Conservation (phyloP, 495 filamentous ascomycete genomes). For the Rostrohypoxylon terebratum region DNA sequence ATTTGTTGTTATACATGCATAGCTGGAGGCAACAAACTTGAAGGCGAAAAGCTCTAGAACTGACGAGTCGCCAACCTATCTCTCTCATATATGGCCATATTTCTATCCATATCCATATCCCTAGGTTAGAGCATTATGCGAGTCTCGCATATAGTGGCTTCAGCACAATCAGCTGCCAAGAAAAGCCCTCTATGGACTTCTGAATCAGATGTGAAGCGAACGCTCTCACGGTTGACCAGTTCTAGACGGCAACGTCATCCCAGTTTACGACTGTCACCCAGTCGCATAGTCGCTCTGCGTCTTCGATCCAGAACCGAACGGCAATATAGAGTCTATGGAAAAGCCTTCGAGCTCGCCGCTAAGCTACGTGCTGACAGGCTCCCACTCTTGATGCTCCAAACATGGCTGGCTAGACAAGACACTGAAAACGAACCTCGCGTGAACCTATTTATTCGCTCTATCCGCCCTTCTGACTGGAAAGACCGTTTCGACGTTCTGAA, state of each 20-base stretch:
- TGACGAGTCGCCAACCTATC: background rate
- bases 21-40: background rate
- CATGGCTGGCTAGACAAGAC: slow-evolving; percentile 48
- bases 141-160: background rate
- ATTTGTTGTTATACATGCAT: background rate
- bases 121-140: slow-evolving; percentile 11
- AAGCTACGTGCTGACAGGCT: slow-evolving; percentile 44
- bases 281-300: slow-evolving; percentile 39
- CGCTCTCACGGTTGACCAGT: slow-evolving; percentile 39
- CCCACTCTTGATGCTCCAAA: slow-evolving; percentile 50
- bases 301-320: slow-evolving; percentile 28
- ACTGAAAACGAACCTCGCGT: slow-evolving; percentile 26
- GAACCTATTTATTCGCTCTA: slow-evolving; percentile 34
- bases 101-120: too few species aligned
- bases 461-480: slow-evolving; percentile 47
- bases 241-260: slow-evolving; percentile 31
- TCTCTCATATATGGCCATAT: too few species aligned
- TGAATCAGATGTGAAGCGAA: slow-evolving; percentile 20
- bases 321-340: slow-evolving; percentile 33
- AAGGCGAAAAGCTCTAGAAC: slow-evolving; percentile 2
- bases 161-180: background rate
- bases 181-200: slow-evolving; percentile 20
- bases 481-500: slow-evolving; percentile 43
- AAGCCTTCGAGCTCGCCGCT: slow-evolving; percentile 21
- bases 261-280: slow-evolving; percentile 33